Evolutionary conservation across 805 yeast species (phyloP), one percentile per base, ranked within the genome.

Genomic region (Phaffomyces thermotolerans): DNA sequence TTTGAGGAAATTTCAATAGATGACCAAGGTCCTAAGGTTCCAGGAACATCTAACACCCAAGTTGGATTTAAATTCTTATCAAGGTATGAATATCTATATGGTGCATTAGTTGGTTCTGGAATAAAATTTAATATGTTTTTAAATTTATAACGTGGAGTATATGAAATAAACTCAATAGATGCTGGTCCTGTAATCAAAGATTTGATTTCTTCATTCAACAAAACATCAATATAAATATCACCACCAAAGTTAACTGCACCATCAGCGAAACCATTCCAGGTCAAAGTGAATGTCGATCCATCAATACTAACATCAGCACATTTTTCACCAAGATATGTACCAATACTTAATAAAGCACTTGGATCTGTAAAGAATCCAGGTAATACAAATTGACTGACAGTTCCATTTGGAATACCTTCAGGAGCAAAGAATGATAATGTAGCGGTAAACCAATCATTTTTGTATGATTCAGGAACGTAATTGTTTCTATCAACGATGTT

Each of bases 21-120:
- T 10, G 33, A 13, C 41, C 44, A 45, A 9, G 29, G 29, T 27
- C 48, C 43, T 18, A 44, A 29, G 6, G 43, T 25, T 7, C 41
- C 45, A 29, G 47, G 47, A 41, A 44, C 31, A 35, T 41, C 45
- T 30, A 44, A 41, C 15, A 37, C 33, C 47, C 47, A 44, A n/a
- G 15, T 20, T 24, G 47, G 45, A 13, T 27, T 34, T 13, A 36
- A 37, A 13, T 34, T 38, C 17, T 24, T 34, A 25, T 37, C 36
- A 17, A 34, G 35, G 30, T 32, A 42, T 8, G 35, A 31, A 20
- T 38, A 38, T 45, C 48, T 45, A 22, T 23, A 29, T 17, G 48
- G 48, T 9, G 32, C 33, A 17, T 41, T 32, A 8, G 38, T 24
- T 36, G 47, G 47, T 32, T 30, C 30, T 14, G 48, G 39, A 27